Evolutionary conservation across 306 rosid species (phyloP), one percentile per base, ranked within the genome.

Genomic region (Morella rubra): DNA sequence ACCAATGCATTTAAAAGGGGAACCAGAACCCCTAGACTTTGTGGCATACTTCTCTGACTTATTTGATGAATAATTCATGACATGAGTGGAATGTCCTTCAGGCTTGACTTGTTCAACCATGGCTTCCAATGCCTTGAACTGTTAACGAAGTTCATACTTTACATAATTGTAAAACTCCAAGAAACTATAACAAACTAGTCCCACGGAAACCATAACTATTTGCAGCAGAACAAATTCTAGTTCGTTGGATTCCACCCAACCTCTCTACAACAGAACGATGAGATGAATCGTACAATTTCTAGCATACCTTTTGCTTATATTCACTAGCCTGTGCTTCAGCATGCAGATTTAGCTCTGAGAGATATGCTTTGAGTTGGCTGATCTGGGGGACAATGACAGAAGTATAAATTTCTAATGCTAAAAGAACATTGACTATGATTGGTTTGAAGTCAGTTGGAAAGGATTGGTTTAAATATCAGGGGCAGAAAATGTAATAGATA

Each of bases 1-100:
- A 14, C 98, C 98, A 68, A 95, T 95, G 89, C 98, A 92, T 84
- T 92, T 95, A 84, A 95, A 95, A 73, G 98, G 98, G 71, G 98
- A 95, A 56, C 98, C 90, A 65, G 98, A 92, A 76, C 98, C 98
- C 74, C 97, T 87, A 66, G 97, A 44, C 83, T 86, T 95, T 75
- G 81, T 19, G 53, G 85, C 77, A 76, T 81, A 76, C 81, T 86
- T 95, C 77, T 92, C 97, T 24, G 85, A 72, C 84, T 89, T 92
- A 86, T 85, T 92, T 69, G 93, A 83, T 70, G 90, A 86, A 88
- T 90, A 85, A 81, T 74, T 84, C 80, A 22, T 71, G 78, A 86
- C 71, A 41, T 86, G 84, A 41, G 81, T 73, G 49, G 88, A 83
- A 77, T 84, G 83, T 49, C 89, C 83, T 69, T 95, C 98, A 24